phyloP scores from a whole-genome alignment of 495 filamentous ascomycete genomes.

The Diplogelasinospora grovesii region DNA sequence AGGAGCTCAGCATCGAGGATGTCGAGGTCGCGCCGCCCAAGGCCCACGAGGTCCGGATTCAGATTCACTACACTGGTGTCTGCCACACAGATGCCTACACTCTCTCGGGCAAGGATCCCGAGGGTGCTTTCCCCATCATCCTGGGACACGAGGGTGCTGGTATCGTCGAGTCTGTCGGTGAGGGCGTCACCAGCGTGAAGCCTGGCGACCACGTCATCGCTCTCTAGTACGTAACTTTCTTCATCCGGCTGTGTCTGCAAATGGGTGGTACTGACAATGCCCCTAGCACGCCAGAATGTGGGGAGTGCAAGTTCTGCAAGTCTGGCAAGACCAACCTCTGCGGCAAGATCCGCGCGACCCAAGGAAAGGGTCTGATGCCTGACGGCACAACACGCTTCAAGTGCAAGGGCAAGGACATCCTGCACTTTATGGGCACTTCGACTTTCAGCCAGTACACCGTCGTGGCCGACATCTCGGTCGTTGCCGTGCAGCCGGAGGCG shows the following conservation, averaged over 20 bases:
- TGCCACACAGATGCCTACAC: constrained; percentile 99
- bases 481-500: constrained; percentile 84
- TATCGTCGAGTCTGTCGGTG: constrained; percentile 92
- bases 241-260: too few species aligned
- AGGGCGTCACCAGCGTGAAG: constrained; percentile 91
- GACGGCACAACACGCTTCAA: constrained; percentile 95
- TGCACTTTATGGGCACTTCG: constrained; percentile 99
- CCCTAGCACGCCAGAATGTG: constrained; percentile 91
- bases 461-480: constrained; percentile 96
- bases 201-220: constrained; percentile 89
- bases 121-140: constrained; percentile 95
- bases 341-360: constrained; percentile 96
- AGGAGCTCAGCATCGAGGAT: constrained; percentile 81
- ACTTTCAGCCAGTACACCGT: constrained; percentile 99
- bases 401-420: constrained; percentile 84
- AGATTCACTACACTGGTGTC: constrained; percentile 95
- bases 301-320: constrained; percentile 98
- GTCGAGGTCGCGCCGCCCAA: constrained; percentile 88
- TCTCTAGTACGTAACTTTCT: constrained; percentile 63
- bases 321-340: constrained; percentile 99
- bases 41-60: constrained; percentile 91
- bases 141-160: constrained; percentile 96
- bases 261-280: constrained; percentile 3
- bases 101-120: constrained; percentile 93
- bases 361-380: constrained; percentile 94